Evolutionary conservation across 2,329 filamentous ascomycete species (phyloP).

Genomic region (Blumeriella jaapii): DNA sequence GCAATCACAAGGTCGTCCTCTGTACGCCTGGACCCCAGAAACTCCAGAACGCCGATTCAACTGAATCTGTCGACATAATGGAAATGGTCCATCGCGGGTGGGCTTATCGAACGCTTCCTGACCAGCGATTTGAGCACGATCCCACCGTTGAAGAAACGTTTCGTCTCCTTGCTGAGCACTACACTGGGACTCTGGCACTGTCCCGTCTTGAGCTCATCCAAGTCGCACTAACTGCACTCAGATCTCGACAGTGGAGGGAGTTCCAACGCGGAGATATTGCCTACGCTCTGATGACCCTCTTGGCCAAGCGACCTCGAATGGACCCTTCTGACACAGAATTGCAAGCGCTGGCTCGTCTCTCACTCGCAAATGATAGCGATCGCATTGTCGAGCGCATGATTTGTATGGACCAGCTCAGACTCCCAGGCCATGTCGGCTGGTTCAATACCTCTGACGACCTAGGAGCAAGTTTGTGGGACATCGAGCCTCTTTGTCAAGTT

Average conservation of each 20-base stretch:
- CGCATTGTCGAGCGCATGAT: conserved; percentile 25
- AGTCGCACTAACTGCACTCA: conserved; percentile 20
- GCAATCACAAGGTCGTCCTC: conserved; percentile 1
- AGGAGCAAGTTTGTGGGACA: conserved; percentile 24
- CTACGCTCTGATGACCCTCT: conserved; percentile 27
- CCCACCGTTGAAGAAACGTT: conserved; percentile 8
- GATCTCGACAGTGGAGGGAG: conserved; percentile 9
- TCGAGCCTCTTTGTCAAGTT: conserved; percentile 25
- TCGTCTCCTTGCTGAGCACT: conserved; percentile 7
- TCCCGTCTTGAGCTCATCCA: conserved; percentile 24
- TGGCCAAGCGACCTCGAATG: conserved; percentile 20
- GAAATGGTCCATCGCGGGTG: conserved; percentile 4
- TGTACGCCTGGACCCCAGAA: conserved; percentile 2
- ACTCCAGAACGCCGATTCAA: not conserved
- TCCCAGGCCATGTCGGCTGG: too few species aligned
- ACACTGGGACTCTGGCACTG: conserved; percentile 15
- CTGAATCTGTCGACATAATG: conserved; percentile 3
- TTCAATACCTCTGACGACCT: too few species aligned
- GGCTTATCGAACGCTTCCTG: too few species aligned
- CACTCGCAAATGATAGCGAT: conserved; percentile 25
- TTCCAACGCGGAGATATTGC: conserved; percentile 22
- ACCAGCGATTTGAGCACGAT: too few species aligned
- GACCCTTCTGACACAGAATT: conserved; percentile 21
- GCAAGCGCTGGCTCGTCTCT: conserved; percentile 25
- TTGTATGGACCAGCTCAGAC: conserved; percentile 18